Evolutionary conservation across 2,329 filamentous ascomycete genomes (phyloP), one percentile per base, ranked within the genome.

Genomic region (Alternaria rosae): DNA sequence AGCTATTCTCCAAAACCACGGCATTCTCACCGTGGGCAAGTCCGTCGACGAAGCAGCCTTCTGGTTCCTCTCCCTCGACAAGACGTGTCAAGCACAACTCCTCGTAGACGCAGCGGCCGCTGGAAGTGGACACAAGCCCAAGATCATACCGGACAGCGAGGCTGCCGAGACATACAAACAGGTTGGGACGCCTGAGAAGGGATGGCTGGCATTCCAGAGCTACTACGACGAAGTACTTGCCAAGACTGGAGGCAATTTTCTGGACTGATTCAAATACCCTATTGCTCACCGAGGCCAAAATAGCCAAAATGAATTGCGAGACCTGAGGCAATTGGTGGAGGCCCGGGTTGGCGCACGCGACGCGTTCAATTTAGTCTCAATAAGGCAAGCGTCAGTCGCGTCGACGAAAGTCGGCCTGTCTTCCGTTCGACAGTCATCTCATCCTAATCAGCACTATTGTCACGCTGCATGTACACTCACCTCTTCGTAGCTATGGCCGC

Each of bases 221-320:
- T 85, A 86, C 64, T 86, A 85, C 67, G 85, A 87, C 71, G 84
- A 86, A 66, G 77, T 84, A n/a, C 65, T 85, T 38, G 81, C 80
- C 10, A 85, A 82, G 76, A 85, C 83, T 2, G 79, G 80, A 43
- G 85, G 85, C 0, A 79, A 77, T 54, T 86, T 86, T 60, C 71
- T 86, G 64, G 78, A 81, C 41, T 81, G 23, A 63, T 15, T 7
- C 6, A 8, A 30, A 9, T 11, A 52, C 9, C 17, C 7, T 15
- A 13, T 47, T 6, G 23, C 17, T 48, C 44, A 17, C 23, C 25
- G 11, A 7, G 44, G 25, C 6, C 38, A 42, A 8, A n/a, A 38
- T 8, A 38, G 32, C 15, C 32, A 38, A 38, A 38, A 38, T n/a
- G 15, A n/a, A 38, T 9, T 38, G 32, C 32, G 15, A 38, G 32